Evolutionary conservation across 768 basidiomycete species (phyloP), one percentile per base, ranked within the genome.

Genomic region (Pleurotus djamor): DNA sequence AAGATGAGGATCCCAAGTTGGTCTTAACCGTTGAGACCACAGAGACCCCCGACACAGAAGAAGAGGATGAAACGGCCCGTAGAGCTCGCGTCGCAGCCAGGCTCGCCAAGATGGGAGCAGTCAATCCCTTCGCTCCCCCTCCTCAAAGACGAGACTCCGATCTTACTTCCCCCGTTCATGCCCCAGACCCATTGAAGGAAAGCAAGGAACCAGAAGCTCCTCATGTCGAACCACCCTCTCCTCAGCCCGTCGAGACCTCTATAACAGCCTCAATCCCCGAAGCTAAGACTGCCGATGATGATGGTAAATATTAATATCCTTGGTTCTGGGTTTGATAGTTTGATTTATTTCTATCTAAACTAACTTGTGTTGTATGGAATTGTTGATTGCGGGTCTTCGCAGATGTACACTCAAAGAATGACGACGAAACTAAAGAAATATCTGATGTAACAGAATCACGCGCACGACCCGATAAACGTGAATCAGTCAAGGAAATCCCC

Each of bases 41-140:
- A 28, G 5, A 34, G 36, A 3, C 52, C 35, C 34, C 47, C n/a
- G 10, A 48, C 14, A 56, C 72, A 32, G 83, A 79, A 50, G 81
- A 83, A 45, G 83, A 83, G 14, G 85, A 85, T 17, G 45, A 47
- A 17, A 81, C 74, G 61, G 73, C 78, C 2, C 80, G 83, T 37
- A 78, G 80, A 44, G 79, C 78, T 61, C 83, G 83, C 52, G 80
- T 90, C 17, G 82, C 87, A 21, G 87, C 84, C 60, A 76, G 72
- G 17, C 66, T 85, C 38, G 77, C 79, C 10, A 77, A 80, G 68
- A 78, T 77, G 64, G 85, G 83, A 12, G 80, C 82, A 63, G 72
- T 80, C 74, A 76, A 87, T 64, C 83, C 87, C 2, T 79, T 87
- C 56, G 72, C 76, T 6, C 71, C 75, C 12, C 76, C 67, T 33